Evolutionary conservation across 768 basidiomycete genomes (phyloP).

Genomic region (Boletus sp.): DNA sequence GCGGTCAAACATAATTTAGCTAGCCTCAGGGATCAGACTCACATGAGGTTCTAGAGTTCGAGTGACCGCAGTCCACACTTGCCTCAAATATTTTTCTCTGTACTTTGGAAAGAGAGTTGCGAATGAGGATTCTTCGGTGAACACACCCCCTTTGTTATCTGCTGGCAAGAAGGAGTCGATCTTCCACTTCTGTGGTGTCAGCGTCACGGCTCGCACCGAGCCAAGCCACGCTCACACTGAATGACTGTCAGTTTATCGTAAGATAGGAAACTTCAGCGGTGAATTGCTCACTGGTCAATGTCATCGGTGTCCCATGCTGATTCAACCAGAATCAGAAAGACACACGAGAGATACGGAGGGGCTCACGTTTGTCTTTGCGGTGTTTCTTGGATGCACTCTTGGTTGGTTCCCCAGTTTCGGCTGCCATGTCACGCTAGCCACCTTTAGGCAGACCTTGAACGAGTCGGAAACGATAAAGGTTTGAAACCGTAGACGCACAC

Average conservation of each 20-base stretch:
- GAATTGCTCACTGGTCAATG: slow-evolving; percentile 86
- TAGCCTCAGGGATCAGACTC: slow-evolving; percentile 20
- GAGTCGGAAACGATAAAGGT: not conserved
- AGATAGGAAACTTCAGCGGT: not conserved
- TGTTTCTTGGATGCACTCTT: slow-evolving; percentile 85
- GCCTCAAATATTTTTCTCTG: slow-evolving; percentile 92
- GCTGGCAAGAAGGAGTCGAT: slow-evolving; percentile 69
- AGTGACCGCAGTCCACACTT: slow-evolving; percentile 92
- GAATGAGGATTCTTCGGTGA: slow-evolving; percentile 95
- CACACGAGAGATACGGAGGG: not conserved
- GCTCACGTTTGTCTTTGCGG: slow-evolving; percentile 93
- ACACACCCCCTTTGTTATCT: slow-evolving; percentile 80
- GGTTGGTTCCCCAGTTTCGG: slow-evolving; percentile 33
- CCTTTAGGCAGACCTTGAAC: not conserved
- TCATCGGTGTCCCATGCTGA: slow-evolving; percentile 99
- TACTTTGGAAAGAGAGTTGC: slow-evolving; percentile 99
- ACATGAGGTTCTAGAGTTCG: slow-evolving; percentile 80
- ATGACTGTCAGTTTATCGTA: slow-evolving; percentile 1
- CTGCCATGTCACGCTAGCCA: slow-evolving; percentile 17
- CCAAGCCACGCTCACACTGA: slow-evolving; percentile 41
- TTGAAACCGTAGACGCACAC: too few species aligned
- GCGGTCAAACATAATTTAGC: not conserved
- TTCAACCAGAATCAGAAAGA: slow-evolving; percentile 17
- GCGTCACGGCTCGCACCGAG: not conserved
- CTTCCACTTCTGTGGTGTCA: slow-evolving; percentile 65